These are phyloP conservation scores for Rhodotorula sp. DNA, from an alignment of 1,284 basidiomycete genomes.

Conservation along the genomic window DNA sequence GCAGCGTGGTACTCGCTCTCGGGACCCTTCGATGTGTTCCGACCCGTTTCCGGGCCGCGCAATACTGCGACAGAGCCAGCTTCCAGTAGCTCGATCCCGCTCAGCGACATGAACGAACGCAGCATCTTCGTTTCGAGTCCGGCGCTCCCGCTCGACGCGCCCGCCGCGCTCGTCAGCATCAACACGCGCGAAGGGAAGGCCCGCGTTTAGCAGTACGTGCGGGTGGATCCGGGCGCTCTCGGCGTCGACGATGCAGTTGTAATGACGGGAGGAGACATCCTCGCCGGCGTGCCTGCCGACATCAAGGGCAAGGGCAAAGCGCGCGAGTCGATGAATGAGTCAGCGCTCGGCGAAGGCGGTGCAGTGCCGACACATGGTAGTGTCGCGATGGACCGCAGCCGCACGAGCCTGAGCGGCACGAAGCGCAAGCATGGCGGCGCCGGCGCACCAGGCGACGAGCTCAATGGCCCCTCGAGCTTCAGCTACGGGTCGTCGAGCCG, in stretches of 20 bases:
- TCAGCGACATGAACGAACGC: constrained; percentile 13
- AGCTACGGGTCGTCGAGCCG: background rate
- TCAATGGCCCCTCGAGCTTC: no score
- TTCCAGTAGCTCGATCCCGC: background rate
- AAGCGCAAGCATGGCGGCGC: constrained; percentile 11
- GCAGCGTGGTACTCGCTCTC: constrained; percentile 73
- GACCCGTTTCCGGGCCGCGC: constrained; percentile 39
- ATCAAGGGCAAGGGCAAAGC: background rate
- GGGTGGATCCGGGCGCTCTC: background rate
- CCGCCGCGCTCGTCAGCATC: constrained; percentile 20
- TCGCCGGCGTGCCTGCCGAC: no score
- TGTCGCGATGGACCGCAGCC: background rate
- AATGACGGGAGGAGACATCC: background rate
- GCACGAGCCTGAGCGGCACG: constrained; percentile 1
- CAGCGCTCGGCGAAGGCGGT: no score
- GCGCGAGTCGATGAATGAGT: no score
- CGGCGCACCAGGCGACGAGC: background rate
- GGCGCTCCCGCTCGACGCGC: background rate
- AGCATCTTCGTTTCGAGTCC: constrained; percentile 22
- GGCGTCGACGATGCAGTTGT: background rate
- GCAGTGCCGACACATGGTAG: background rate
- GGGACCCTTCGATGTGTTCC: constrained; percentile 72
- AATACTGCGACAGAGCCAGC: background rate
- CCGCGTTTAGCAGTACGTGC: constrained; percentile 27
- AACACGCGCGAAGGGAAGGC: constrained; percentile 14